These are phyloP conservation scores for Phytophthora quininea DNA, from an alignment of 352 stramenopile species.

Conservation along the genomic window DNA sequence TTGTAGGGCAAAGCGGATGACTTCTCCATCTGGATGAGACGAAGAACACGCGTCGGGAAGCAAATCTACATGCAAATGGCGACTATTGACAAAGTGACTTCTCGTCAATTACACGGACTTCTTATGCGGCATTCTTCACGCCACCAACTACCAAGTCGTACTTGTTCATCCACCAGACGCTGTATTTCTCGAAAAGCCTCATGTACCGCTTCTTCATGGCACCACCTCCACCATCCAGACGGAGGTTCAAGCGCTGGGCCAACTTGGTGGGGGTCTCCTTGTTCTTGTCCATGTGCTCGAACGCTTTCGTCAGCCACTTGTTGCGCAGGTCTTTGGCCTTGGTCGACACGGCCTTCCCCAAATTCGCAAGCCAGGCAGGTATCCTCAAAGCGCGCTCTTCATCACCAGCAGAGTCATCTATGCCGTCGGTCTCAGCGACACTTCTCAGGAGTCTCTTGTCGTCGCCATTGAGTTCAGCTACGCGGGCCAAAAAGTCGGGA, in stretches of 20 bases:
- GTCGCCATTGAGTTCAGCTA: slow-evolving; percentile 8
- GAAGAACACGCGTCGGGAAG: neutral
- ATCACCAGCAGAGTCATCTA: slow-evolving; percentile 6
- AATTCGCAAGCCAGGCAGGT: slow-evolving; percentile 7
- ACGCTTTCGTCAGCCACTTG: slow-evolving; percentile 9
- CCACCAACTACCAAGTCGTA: neutral
- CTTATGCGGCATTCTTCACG: neutral
- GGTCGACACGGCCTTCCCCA: slow-evolving; percentile 14
- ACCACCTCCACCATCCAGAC: neutral
- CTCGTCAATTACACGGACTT: neutral
- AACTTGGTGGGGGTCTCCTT: slow-evolving; percentile 14
- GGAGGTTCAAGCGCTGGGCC: slow-evolving; percentile 14
- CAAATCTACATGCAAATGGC: neutral
- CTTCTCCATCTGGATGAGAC: no score
- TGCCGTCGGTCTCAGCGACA: neutral
- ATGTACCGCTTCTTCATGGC: slow-evolving; percentile 3
- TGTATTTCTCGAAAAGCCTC: slow-evolving; percentile 12
- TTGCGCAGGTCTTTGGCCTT: slow-evolving; percentile 13
- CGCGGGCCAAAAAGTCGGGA: slow-evolving; percentile 10
- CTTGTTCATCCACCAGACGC: slow-evolving; percentile 10
- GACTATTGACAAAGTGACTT: neutral
- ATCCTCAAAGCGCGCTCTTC: slow-evolving; percentile 17
- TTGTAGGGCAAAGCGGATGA: no score
- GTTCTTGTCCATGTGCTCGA: slow-evolving; percentile 21
- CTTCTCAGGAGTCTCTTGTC: slow-evolving; percentile 18